phyloP scores from a whole-genome alignment of 257 asterid species.

The Nicotiana paniculata region DNA sequence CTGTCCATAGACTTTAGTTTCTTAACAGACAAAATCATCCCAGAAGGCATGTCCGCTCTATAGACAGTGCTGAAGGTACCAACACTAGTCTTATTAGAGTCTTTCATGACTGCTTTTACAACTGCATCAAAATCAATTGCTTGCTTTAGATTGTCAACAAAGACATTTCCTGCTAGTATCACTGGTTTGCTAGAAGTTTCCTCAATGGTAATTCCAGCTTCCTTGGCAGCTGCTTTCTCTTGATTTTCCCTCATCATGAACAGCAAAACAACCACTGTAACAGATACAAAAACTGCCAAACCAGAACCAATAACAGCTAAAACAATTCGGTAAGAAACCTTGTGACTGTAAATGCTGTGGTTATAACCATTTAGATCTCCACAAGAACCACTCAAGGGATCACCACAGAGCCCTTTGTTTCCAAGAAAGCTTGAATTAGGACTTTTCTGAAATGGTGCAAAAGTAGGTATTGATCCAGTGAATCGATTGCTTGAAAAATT shows the following conservation, averaged over 20 bases:
- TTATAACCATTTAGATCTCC: slow-evolving; percentile 42
- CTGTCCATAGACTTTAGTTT: slow-evolving; percentile 74
- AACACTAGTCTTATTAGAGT: slow-evolving; percentile 51
- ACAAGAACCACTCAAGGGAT: slow-evolving; percentile 59
- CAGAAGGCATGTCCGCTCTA: slow-evolving; percentile 96
- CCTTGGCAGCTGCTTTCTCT: slow-evolving; percentile 61
- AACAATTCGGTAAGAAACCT: slow-evolving; percentile 72
- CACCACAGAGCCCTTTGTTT: slow-evolving; percentile 87
- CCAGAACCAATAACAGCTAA: slow-evolving; percentile 86
- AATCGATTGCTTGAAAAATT: slow-evolving; percentile 80
- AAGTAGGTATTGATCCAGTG: slow-evolving; percentile 70
- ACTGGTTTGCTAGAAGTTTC: slow-evolving; percentile 43
- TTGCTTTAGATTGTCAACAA: slow-evolving; percentile 74
- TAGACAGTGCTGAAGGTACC: slow-evolving; percentile 88
- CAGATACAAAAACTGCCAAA: slow-evolving; percentile 75
- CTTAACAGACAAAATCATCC: slow-evolving; percentile 68
- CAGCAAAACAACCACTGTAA: slow-evolving; percentile 64
- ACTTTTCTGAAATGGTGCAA: slow-evolving; percentile 83
- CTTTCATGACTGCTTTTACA: slow-evolving; percentile 69
- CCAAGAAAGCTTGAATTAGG: slow-evolving; percentile 68
- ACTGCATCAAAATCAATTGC: slow-evolving; percentile 84
- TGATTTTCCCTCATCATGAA: slow-evolving; percentile 92
- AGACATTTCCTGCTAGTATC: slow-evolving; percentile 74
- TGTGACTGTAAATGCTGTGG: slow-evolving; percentile 48
- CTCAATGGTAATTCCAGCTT: slow-evolving; percentile 32